These are phyloP conservation scores for Acephala macrosclerotiorum DNA, from an alignment of 2,329 filamentous ascomycete species.

Conservation along the genomic window DNA sequence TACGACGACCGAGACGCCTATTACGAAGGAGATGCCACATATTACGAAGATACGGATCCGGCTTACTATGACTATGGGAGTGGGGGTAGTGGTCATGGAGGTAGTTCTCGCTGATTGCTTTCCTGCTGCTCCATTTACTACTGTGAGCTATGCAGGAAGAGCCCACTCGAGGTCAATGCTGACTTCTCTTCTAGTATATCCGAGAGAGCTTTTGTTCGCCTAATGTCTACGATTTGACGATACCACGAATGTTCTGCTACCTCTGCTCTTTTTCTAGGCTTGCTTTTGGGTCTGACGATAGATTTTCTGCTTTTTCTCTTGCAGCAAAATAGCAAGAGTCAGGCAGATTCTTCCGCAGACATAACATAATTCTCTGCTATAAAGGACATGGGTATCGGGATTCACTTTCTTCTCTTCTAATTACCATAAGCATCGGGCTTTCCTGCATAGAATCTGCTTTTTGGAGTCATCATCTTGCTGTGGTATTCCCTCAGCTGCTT, in stretches of 20 bases:
- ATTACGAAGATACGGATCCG: conserved; percentile 39
- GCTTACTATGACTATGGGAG: conserved; percentile 43
- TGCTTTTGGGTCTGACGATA: conserved; percentile 3
- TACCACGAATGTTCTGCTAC: conserved; percentile 4
- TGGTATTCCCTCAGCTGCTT: conserved; percentile 17
- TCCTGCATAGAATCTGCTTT: conserved; percentile 12
- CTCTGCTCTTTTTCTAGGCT: conserved; percentile 4
- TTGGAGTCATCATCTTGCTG: conserved; percentile 5
- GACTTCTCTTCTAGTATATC: neutral
- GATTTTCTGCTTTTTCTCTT: neutral
- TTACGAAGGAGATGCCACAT: conserved; percentile 36
- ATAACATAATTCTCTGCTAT: neutral
- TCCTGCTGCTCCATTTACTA: neutral
- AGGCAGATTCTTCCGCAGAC: neutral
- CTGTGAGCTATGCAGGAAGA: conserved; percentile 4
- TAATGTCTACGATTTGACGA: conserved; percentile 10
- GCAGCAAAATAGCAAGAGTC: neutral
- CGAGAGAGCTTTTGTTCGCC: conserved; percentile 4
- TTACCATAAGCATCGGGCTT: conserved; percentile 11
- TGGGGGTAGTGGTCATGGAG: conserved; percentile 40
- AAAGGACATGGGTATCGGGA: neutral
- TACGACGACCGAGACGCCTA: conserved; percentile 38
- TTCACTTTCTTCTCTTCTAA: neutral
- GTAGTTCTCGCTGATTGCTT: conserved; percentile 34
- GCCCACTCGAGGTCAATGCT: neutral